phyloP scores from a whole-genome alignment of 805 yeast species.

The Tetrapisispora namnaoensis region DNA sequence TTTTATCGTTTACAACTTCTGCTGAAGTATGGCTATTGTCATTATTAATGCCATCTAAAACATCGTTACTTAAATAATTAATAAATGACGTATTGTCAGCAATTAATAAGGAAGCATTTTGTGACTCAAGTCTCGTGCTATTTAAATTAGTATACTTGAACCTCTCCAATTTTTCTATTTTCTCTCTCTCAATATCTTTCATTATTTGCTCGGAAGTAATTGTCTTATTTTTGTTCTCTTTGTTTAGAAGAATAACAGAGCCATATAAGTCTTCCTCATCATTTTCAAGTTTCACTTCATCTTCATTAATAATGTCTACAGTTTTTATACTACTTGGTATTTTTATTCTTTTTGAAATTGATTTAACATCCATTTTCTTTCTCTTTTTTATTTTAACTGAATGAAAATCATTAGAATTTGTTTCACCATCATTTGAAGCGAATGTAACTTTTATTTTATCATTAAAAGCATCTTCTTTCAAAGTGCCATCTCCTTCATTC shows the following conservation, averaged over 20 bases:
- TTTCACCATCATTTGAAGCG: conserved; percentile 12
- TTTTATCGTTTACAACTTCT: no score
- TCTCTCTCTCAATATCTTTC: conserved; percentile 29
- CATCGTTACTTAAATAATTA: no score
- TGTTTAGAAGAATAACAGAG: conserved; percentile 17
- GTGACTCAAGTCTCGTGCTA: conserved; percentile 7
- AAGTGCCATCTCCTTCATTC: conserved; percentile 12
- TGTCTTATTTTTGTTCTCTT: neutral
- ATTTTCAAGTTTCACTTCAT: conserved; percentile 12
- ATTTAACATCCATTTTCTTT: conserved; percentile 29
- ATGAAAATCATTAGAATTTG: conserved; percentile 28
- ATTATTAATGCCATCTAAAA: no score
- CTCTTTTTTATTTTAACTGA: conserved; percentile 33
- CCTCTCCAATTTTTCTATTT: conserved; percentile 14
- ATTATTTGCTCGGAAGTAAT: conserved; percentile 26
- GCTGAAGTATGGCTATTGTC: no score
- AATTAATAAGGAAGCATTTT: conserved; percentile 25
- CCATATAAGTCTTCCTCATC: conserved; percentile 22
- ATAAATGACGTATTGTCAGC: conserved; percentile 33
- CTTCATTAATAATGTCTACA: conserved; percentile 29
- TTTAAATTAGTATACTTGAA: conserved; percentile 6
- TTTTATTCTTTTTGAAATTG: conserved; percentile 21
- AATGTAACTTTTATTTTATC: conserved; percentile 14
- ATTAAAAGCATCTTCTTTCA: neutral
- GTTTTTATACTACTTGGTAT: conserved; percentile 24